Evolutionary conservation across 441 rosid genomes (phyloP).

Genomic region (Pelargonium cotyledonis): DNA sequence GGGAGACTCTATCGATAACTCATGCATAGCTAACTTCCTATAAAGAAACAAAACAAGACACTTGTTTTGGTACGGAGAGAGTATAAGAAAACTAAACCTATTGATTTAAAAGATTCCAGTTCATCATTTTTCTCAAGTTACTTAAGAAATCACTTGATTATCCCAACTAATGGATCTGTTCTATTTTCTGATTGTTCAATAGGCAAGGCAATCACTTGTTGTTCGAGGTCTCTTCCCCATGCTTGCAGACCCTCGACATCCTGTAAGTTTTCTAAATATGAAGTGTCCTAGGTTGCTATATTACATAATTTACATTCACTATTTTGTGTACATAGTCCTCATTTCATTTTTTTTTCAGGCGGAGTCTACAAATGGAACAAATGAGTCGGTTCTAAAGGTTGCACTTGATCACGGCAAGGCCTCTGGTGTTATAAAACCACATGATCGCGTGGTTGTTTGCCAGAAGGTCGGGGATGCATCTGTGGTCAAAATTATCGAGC

Average conservation of each 20-base stretch:
- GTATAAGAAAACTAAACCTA: no score
- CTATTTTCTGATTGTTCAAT: constrained; percentile 6
- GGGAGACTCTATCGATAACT: no score
- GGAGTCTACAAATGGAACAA: constrained; percentile 77
- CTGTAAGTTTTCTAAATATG: constrained; percentile 42
- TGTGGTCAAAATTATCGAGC: constrained; percentile 92
- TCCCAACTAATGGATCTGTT: not conserved
- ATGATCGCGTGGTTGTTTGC: constrained; percentile 86
- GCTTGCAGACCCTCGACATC: constrained; percentile 97
- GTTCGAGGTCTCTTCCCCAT: constrained; percentile 95
- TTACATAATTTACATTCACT: no score
- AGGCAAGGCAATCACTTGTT: constrained; percentile 92
- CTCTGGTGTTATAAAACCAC: constrained; percentile 65
- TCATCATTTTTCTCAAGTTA: not conserved
- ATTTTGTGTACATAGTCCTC: not conserved
- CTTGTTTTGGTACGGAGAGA: no score
- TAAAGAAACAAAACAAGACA: no score
- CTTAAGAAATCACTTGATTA: not conserved
- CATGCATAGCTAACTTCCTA: no score
- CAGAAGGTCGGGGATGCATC: constrained; percentile 96
- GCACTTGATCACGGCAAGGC: constrained; percentile 87
- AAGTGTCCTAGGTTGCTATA: no score
- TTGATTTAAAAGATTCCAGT: no score
- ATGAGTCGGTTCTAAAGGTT: constrained; percentile 85
- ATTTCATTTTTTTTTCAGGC: constrained; percentile 41